These are phyloP conservation scores for Terana coerulea DNA, from an alignment of 768 basidiomycete species.

Conservation along the genomic window DNA sequence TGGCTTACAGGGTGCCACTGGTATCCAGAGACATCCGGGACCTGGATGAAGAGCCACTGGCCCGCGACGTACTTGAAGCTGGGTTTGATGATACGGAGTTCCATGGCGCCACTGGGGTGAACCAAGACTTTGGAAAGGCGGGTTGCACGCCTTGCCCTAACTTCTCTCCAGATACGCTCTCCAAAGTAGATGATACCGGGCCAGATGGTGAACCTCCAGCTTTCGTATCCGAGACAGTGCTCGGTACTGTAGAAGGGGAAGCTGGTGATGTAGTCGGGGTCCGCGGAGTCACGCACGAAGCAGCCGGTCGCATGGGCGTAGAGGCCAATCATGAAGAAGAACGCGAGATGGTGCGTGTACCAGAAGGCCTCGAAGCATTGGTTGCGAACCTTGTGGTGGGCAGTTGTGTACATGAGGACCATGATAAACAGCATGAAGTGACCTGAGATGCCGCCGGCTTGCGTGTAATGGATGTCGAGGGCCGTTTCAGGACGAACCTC, in stretches of 20 bases:
- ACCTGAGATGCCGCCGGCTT: slow-evolving; percentile 89
- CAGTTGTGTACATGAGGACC: slow-evolving; percentile 90
- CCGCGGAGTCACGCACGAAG: slow-evolving; percentile 83
- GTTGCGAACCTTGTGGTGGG: slow-evolving; percentile 80
- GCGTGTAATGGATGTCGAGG: slow-evolving; percentile 81
- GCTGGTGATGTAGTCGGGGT: slow-evolving; percentile 60
- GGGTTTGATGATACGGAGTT: slow-evolving; percentile 87
- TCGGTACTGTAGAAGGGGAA: slow-evolving; percentile 89
- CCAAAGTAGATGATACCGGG: slow-evolving; percentile 86
- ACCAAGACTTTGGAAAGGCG: slow-evolving; percentile 81
- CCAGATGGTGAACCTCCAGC: slow-evolving; percentile 92
- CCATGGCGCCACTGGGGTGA: slow-evolving; percentile 91
- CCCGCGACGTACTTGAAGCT: slow-evolving; percentile 90
- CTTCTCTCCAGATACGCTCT: slow-evolving; percentile 82
- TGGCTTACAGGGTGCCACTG: slow-evolving; percentile 96
- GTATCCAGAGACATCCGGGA: slow-evolving; percentile 76
- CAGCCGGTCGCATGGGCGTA: slow-evolving; percentile 92
- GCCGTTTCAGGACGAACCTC: slow-evolving; percentile 80
- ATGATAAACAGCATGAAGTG: slow-evolving; percentile 95
- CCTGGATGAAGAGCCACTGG: slow-evolving; percentile 88
- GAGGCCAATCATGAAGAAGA: slow-evolving; percentile 91
- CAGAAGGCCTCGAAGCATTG: slow-evolving; percentile 96
- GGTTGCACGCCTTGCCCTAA: slow-evolving; percentile 75
- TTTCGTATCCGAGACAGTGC: slow-evolving; percentile 89
- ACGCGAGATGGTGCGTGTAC: slow-evolving; percentile 94